Evolutionary conservation across 306 rosid genomes (phyloP).

Genomic region (Medicago lupulina): DNA sequence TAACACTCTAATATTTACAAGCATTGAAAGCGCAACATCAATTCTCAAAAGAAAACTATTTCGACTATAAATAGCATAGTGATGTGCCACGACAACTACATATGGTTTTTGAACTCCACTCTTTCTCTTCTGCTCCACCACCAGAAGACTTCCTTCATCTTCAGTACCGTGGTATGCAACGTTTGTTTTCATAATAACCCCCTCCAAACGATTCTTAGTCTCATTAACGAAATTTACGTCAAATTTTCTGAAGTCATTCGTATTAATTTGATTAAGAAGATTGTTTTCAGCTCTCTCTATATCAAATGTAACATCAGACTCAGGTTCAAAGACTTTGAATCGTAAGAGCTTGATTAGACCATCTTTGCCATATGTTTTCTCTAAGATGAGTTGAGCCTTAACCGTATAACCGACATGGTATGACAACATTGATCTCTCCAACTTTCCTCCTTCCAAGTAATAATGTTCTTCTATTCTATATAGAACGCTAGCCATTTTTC

Average conservation of each 20-base stretch:
- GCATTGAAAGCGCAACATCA: neutral
- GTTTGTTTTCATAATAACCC: too few relatives aligned
- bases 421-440: neutral
- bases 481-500: neutral
- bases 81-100: neutral
- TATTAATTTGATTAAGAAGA: neutral
- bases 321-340: neutral
- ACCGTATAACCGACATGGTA: neutral
- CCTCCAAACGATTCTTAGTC: neutral
- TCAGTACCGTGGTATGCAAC: neutral
- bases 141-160: neutral
- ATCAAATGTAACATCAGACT: neutral
- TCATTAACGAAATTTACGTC: neutral
- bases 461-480: too few relatives aligned
- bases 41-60: too few relatives aligned
- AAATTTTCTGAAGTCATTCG: too few relatives aligned
- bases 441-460: neutral
- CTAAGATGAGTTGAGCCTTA: neutral
- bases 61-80: neutral
- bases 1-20: neutral
- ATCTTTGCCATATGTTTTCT: neutral
- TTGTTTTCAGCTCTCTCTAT: neutral
- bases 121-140: neutral
- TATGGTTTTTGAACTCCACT: neutral
- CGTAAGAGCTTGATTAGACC: neutral